Conservation (phyloP, 2,329 filamentous ascomycete genomes). For the Colletotrichum tropicicola region DNA sequence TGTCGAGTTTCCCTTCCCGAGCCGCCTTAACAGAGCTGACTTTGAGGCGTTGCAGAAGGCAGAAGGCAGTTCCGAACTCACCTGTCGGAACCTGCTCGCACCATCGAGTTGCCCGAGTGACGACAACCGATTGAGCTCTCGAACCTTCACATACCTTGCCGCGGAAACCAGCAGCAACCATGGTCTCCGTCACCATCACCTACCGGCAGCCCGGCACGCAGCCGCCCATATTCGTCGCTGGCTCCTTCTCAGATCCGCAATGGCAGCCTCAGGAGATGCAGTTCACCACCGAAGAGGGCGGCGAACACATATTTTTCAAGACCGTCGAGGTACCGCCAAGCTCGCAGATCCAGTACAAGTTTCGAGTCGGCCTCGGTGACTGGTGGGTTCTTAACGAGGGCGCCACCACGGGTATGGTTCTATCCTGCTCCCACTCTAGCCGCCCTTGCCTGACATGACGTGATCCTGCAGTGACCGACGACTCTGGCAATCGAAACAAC, state of each 20-base stretch:
- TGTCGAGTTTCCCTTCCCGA: not conserved
- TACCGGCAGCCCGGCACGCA: conserved; percentile 67
- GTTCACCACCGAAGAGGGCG: conserved; percentile 55
- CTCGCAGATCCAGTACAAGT: conserved; percentile 78
- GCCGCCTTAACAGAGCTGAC: conserved; percentile 3
- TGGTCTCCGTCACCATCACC: conserved; percentile 62
- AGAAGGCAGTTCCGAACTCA: not conserved
- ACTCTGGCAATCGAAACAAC: conserved; percentile 59
- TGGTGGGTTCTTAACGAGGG: conserved; percentile 77
- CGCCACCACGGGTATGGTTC: conserved; percentile 63
- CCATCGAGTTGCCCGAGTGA: conserved; percentile 20
- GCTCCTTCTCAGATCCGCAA: conserved; percentile 71
- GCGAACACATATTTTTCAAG: conserved; percentile 67
- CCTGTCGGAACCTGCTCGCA: not conserved
- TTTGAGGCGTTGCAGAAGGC: not conserved
- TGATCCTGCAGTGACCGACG: conserved; percentile 47
- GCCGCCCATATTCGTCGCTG: conserved; percentile 76
- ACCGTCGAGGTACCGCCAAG: conserved; percentile 63
- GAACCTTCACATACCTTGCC: conserved; percentile 35
- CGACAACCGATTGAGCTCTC: not conserved
- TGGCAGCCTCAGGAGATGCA: conserved; percentile 77
- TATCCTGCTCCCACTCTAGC: not conserved
- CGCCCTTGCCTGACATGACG: conserved; percentile 6
- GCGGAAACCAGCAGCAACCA: not conserved
- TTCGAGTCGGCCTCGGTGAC: conserved; percentile 71